These are phyloP conservation scores for Fusarium proliferatum DNA, from an alignment of 2,329 filamentous ascomycete species.

Conservation along the genomic window DNA sequence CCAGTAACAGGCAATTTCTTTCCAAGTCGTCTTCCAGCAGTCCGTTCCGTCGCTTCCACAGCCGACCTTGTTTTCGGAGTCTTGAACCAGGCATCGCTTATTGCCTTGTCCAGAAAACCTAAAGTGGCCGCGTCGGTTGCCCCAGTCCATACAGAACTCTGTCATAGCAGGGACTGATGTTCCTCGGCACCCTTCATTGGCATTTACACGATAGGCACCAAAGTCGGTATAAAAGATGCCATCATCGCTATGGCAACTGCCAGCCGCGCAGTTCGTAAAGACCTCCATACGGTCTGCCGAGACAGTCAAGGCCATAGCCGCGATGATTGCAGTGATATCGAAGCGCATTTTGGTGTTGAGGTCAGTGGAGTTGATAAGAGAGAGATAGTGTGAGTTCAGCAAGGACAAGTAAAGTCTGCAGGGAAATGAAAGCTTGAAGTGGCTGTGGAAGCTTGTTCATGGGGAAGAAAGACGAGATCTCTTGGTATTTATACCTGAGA, in stretches of 20 bases:
- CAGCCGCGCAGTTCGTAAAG: rapidly evolving
- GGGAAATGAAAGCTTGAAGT: too few species aligned
- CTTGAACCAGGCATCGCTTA: background rate
- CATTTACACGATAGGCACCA: background rate
- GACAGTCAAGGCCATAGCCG: background rate
- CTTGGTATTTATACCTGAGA: background rate
- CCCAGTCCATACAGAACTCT: background rate
- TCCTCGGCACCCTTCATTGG: background rate
- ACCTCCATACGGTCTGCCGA: background rate
- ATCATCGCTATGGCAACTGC: rapidly evolving
- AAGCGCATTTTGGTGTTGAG: background rate
- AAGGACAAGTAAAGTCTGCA: background rate
- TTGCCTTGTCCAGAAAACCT: background rate
- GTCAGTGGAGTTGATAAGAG: background rate
- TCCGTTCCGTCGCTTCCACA: background rate
- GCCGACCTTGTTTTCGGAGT: rapidly evolving
- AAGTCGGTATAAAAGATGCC: background rate
- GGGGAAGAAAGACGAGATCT: background rate
- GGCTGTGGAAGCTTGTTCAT: background rate
- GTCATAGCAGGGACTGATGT: background rate
- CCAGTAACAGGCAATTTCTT: background rate
- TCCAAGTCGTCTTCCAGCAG: background rate
- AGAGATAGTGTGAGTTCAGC: background rate
- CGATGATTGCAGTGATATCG: background rate
- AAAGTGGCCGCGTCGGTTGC: background rate